Base-by-base conservation (phyloP, 1,284 basidiomycete genomes). In the Rhizoctonia solani region DNA sequence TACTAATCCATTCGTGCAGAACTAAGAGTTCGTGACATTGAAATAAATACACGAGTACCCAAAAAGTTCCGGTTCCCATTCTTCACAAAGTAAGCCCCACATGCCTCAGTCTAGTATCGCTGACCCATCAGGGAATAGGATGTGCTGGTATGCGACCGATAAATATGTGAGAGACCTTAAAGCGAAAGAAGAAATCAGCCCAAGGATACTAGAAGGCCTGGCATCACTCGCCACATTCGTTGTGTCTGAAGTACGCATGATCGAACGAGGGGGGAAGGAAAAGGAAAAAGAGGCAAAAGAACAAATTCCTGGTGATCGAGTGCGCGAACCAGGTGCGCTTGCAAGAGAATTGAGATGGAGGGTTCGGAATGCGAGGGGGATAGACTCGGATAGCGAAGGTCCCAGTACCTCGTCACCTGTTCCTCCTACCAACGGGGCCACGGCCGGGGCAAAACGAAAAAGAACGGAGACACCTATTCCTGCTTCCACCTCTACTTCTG, bases 11-110 rank as follows among this genome's bases (percentile, higher is more conserved):
- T 16, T 54, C n/a, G n/a, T 69, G 34, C 76, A 94, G 92, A 98
- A 77, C 81, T 97, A 37, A 87, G 86, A 69, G 83, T 98, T 21
- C 84, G 93, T 55, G 88, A 95, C 66, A 96, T 99, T 72, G 96
- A 99, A 77, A 90, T 92, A 69, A 83, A 86, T 1, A 98, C 95
- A 1, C 89, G 91, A 68, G 96, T 98, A 0, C 95, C 96, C 0
- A 93, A 92, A 76, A 95, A 95, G 75, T 98, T 98, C 77, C 84
- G 94, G 44, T 99, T 95, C 74, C 96, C 96, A 0, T 81, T 87
- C 74, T 93, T 95, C 74, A 81, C 87, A 66, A 89, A 84, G 92
- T 93, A 74, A 55, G 83, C n/a, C n/a, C n/a, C n/a, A n/a, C n/a
- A n/a, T n/a, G n/a, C n/a, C n/a, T n/a, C n/a, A n/a, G n/a, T n/a